Evolutionary conservation across 2,329 filamentous ascomycete species (phyloP).

Genomic region (Aspergillus pseudoglaucus): DNA sequence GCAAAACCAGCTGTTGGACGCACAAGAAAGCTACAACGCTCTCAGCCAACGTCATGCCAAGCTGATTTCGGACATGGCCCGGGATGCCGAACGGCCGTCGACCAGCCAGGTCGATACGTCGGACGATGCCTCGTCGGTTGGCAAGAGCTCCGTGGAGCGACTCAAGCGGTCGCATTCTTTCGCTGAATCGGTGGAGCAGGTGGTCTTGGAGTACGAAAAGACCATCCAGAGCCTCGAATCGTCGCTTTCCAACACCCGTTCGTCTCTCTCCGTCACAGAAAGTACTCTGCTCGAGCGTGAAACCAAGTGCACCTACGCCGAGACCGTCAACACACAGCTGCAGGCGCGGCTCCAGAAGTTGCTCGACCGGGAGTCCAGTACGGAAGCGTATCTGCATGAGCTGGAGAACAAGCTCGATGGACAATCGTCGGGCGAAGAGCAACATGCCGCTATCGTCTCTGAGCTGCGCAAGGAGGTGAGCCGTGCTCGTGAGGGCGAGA

Average conservation of each 20-base stretch:
- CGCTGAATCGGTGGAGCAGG: constrained; percentile 89
- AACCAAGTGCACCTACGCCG: constrained; percentile 84
- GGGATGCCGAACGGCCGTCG: constrained; percentile 58
- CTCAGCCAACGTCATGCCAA: constrained; percentile 91
- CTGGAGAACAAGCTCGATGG: constrained; percentile 86
- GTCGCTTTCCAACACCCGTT: constrained; percentile 80
- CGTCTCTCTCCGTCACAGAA: constrained; percentile 76
- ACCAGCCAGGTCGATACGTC: constrained; percentile 36
- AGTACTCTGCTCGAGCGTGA: constrained; percentile 86
- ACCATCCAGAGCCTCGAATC: constrained; percentile 92
- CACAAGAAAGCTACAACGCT: constrained; percentile 89
- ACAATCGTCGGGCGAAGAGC: constrained; percentile 85
- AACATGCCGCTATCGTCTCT: constrained; percentile 74
- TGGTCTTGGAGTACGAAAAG: constrained; percentile 96
- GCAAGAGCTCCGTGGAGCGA: constrained; percentile 76
- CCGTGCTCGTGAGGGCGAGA: constrained; percentile 82
- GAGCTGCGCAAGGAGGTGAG: constrained; percentile 89
- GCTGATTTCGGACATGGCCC: constrained; percentile 87
- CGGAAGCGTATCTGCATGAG: constrained; percentile 87
- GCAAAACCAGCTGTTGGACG: constrained; percentile 86
- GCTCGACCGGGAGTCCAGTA: constrained; percentile 82
- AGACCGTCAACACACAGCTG: constrained; percentile 85
- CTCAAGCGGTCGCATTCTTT: constrained; percentile 94
- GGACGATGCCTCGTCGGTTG: constrained; percentile 50
- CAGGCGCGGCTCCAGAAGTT: constrained; percentile 87